Evolutionary conservation across 2,329 filamentous ascomycete genomes (phyloP), one percentile per base, ranked within the genome.

Genomic region (Phialocephala subalpina): DNA sequence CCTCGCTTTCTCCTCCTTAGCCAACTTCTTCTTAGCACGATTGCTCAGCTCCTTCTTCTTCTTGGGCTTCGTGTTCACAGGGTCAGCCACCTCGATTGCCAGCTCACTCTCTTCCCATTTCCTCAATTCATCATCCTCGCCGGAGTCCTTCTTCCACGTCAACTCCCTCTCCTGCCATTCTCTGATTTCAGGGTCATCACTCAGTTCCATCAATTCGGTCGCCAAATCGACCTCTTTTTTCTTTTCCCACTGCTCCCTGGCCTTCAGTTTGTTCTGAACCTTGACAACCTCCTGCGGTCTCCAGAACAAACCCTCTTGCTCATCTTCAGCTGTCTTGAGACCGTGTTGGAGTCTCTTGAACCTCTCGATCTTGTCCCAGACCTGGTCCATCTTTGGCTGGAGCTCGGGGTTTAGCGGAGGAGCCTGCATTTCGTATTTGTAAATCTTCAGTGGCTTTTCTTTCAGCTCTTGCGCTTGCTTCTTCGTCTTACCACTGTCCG

Each of bases 301-400:
- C 49, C 49, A 53, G 27, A 53, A 53, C 25, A 53, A 53, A 18
- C 49, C 49, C 3, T 53, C 22, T 33, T 33, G 25, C 14, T 53
- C 25, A 53, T 53, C 25, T 1, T 33, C 49, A 12, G 49, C 22
- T 11, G 16, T 5, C 1, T 11, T 3, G 25, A 53, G 27, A 4
- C 9, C 49, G 3, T 27, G 5, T 18, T 18, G 1, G 6, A 53
- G 14, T 6, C 3, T 33, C 25, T 53, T 53, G 49, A 33, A 53
- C 9, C 12, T 53, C 12, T 29, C 25, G 4, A 53, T 7, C 16
- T 53, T 53, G 11, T 53, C 25, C 49, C 25, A 53, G 25, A 29
- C 25, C 18, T 20, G 9, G 16, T 33, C 49, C 11, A 53, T 29
- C 27, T 53, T 53, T 1, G 25, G 27, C 6, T 18, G 27, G 3